Evolutionary conservation across 169 alveolate species (phyloP).

Genomic region (Plasmodium gaboni): DNA sequence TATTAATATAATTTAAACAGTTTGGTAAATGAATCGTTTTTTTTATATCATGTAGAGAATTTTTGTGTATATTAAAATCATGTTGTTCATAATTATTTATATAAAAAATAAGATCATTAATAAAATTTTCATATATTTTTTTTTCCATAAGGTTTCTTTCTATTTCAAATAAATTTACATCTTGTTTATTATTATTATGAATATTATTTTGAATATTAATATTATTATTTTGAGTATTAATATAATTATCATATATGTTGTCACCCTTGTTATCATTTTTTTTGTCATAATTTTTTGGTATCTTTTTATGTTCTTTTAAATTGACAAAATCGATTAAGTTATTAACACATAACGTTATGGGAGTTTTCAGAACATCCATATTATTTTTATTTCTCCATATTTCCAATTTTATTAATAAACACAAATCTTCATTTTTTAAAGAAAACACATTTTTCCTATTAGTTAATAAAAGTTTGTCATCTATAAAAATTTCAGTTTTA

Average conservation of each 20-base stretch:
- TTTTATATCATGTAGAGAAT: background rate
- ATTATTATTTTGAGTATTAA: background rate
- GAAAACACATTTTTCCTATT: slow-evolving; percentile 41
- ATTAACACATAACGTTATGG: slow-evolving; percentile 38
- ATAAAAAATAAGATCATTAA: slow-evolving; percentile 68
- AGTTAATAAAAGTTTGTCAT: slow-evolving; percentile 46
- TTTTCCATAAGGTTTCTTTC: slow-evolving; percentile 59
- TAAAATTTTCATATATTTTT: slow-evolving; percentile 61
- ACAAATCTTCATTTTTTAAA: slow-evolving; percentile 26
- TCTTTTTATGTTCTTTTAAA: background rate
- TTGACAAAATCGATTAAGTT: slow-evolving; percentile 55
- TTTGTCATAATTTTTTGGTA: background rate
- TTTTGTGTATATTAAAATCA: slow-evolving; percentile 2
- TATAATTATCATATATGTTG: background rate
- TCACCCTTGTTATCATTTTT: background rate
- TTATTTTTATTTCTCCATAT: slow-evolving; percentile 43
- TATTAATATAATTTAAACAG: slow-evolving; percentile 56
- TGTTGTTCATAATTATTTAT: slow-evolving; percentile 11
- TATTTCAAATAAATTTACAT: background rate
- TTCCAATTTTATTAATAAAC: slow-evolving; percentile 52
- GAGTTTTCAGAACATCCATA: slow-evolving; percentile 49
- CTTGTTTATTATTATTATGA: background rate
- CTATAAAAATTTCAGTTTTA: slow-evolving; percentile 54
- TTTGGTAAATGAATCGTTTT: slow-evolving; percentile 40
- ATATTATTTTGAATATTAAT: background rate